Evolutionary conservation across 2,329 filamentous ascomycete species (phyloP).

Genomic region (Cucurbitaria berberidis): DNA sequence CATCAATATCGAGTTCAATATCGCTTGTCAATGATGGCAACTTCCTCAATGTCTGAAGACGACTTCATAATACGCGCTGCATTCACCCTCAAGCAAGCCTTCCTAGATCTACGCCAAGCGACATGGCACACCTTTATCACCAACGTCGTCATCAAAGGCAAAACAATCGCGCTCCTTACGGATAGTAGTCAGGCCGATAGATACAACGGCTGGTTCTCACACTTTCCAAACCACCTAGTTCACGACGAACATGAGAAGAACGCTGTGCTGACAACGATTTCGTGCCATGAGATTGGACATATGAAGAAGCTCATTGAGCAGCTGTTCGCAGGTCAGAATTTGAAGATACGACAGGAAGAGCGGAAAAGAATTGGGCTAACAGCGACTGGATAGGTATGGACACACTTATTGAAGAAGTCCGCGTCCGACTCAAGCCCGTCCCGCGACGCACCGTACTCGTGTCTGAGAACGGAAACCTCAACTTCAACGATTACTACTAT

Average conservation of each 20-base stretch:
- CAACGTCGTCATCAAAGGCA: too few relatives aligned
- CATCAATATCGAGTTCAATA: too few relatives aligned
- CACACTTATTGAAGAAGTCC: slow-evolving; percentile 8
- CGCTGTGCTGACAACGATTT: slow-evolving; percentile 1
- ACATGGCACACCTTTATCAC: not conserved
- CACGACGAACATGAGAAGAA: not conserved
- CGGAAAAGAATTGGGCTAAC: too few relatives aligned
- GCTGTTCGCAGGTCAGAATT: slow-evolving; percentile 4
- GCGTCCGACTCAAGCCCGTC: not conserved
- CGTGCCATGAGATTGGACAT: slow-evolving; percentile 5
- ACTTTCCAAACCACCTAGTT: slow-evolving; percentile 1
- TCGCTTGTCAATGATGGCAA: too few relatives aligned
- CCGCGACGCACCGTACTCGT: not conserved
- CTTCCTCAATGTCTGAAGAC: not conserved
- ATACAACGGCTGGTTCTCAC: slow-evolving; percentile 6
- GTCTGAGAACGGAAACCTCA: not conserved
- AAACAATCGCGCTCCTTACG: too few relatives aligned
- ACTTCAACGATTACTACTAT: not conserved
- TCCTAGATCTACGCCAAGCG: not conserved
- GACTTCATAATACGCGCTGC: not conserved
- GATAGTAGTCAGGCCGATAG: not conserved
- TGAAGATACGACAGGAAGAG: too few relatives aligned
- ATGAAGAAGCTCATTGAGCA: slow-evolving; percentile 4
- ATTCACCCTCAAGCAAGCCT: not conserved
- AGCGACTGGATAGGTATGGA: slow-evolving; percentile 1